phyloP scores from a whole-genome alignment of 2,329 filamentous ascomycete species.

The Colletotrichum sublineola region DNA sequence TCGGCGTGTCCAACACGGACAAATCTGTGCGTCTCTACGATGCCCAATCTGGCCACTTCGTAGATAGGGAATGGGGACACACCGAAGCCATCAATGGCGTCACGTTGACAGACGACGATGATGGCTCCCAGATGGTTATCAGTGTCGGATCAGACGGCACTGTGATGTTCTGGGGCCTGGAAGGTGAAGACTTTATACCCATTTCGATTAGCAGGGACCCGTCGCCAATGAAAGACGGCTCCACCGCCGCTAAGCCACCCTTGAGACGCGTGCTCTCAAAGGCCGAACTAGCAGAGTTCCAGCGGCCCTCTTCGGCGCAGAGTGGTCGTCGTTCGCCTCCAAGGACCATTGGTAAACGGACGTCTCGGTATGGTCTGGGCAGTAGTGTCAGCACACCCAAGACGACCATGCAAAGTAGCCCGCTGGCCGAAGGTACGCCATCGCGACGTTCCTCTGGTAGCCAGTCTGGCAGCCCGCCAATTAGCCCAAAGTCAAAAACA shows the following conservation, averaged over 20 bases:
- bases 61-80: conserved; percentile 94
- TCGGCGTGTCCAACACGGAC: conserved; percentile 93
- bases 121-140: conserved; percentile 71
- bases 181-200: conserved; percentile 60
- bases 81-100: conserved; percentile 94
- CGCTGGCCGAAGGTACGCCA: conserved; percentile 61
- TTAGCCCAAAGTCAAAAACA: conserved; percentile 63
- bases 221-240: conserved; percentile 65
- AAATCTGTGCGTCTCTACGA: conserved; percentile 96
- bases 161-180: conserved; percentile 82
- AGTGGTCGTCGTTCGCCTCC: conserved; percentile 68
- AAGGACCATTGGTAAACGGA: conserved; percentile 65
- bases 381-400: conserved; percentile 54
- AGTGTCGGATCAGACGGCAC: conserved; percentile 85
- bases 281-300: conserved; percentile 86
- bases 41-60: conserved; percentile 77
- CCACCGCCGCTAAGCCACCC: conserved; percentile 74
- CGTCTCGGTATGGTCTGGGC: conserved; percentile 64
- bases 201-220: conserved; percentile 63
- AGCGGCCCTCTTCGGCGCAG: conserved; percentile 62
- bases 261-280: conserved; percentile 88
- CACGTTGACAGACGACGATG: conserved; percentile 74
- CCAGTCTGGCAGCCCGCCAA: conserved; percentile 62
- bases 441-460: conserved; percentile 62
- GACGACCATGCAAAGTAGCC: conserved; percentile 56